These are phyloP conservation scores for Pseudopyrenochaeta lycopersici DNA, from an alignment of 2,329 filamentous ascomycete species.

Conservation along the genomic window DNA sequence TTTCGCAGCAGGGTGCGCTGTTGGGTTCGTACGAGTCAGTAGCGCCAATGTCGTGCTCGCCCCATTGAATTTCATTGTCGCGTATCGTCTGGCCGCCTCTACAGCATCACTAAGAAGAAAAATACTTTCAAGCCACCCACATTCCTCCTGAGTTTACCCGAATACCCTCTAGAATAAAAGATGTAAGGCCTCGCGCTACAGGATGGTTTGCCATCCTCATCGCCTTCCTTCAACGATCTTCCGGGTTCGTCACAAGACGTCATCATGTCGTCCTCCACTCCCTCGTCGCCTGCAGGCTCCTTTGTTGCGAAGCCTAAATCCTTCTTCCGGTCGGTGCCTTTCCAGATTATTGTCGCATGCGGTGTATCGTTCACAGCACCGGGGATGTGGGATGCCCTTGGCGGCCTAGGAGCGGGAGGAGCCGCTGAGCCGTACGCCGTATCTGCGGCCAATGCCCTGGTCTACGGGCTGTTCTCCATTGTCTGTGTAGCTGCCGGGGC, in stretches of 20 bases:
- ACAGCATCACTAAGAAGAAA: slow-evolving; percentile 21
- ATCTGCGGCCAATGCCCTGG: slow-evolving; percentile 44
- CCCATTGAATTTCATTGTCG: slow-evolving; percentile 18
- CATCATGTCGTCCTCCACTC: slow-evolving; percentile 18
- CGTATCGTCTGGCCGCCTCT: slow-evolving; percentile 11
- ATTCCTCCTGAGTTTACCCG: background rate
- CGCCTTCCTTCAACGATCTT: background rate
- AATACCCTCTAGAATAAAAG: slow-evolving; percentile 1
- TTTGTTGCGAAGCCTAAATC: slow-evolving; percentile 24
- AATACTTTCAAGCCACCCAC: slow-evolving; percentile 11
- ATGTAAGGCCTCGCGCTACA: slow-evolving; percentile 1
- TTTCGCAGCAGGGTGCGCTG: background rate
- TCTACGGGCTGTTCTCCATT: slow-evolving; percentile 44
- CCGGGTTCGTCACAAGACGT: background rate
- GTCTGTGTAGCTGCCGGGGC: slow-evolving; percentile 45
- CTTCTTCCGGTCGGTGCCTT: slow-evolving; percentile 43
- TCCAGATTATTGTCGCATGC: slow-evolving; percentile 45
- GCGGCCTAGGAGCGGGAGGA: slow-evolving; percentile 44
- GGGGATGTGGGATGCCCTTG: slow-evolving; percentile 48
- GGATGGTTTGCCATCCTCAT: background rate
- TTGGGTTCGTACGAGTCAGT: slow-evolving; percentile 8
- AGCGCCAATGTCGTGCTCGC: slow-evolving; percentile 33
- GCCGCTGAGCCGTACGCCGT: slow-evolving; percentile 45
- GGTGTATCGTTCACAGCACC: slow-evolving; percentile 46
- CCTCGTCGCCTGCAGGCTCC: slow-evolving; percentile 18